Evolutionary conservation across 2,329 filamentous ascomycete genomes (phyloP).

Genomic region (Hypocreales sp.): DNA sequence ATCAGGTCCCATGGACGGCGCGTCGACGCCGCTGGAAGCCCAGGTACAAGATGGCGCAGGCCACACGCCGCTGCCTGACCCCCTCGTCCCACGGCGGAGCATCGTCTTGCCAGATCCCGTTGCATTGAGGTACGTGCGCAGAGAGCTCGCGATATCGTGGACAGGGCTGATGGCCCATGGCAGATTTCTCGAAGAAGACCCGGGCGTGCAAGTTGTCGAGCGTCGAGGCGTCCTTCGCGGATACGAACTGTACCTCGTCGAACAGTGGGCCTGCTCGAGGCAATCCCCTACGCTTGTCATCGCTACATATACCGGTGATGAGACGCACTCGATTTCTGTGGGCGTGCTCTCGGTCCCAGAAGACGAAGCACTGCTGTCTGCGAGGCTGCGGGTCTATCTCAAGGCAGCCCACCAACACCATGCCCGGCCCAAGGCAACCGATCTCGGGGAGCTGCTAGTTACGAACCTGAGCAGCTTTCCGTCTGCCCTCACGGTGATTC

Average conservation of each 20-base stretch:
- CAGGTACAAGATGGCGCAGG: slow-evolving; percentile 4
- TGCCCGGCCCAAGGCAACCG: slow-evolving; percentile 68
- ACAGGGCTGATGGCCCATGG: slow-evolving; percentile 2
- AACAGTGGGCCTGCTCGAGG: slow-evolving; percentile 94
- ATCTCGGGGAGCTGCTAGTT: slow-evolving; percentile 75
- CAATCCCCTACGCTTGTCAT: slow-evolving; percentile 83
- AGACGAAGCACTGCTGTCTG: slow-evolving; percentile 68
- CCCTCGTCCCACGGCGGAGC: slow-evolving; percentile 21
- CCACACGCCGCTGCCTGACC: slow-evolving; percentile 4
- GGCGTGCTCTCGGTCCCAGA: slow-evolving; percentile 69
- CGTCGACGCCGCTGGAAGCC: not conserved
- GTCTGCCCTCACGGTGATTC: slow-evolving; percentile 81
- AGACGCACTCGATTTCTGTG: slow-evolving; percentile 60
- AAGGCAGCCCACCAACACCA: slow-evolving; percentile 73
- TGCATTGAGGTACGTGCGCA: slow-evolving; percentile 31
- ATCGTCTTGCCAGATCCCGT: slow-evolving; percentile 44
- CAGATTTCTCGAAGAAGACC: slow-evolving; percentile 75
- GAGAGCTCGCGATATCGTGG: too few relatives aligned
- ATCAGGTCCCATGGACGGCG: slow-evolving; percentile 1
- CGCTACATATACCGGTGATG: slow-evolving; percentile 82
- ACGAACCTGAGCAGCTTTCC: slow-evolving; percentile 90
- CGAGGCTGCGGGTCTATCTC: slow-evolving; percentile 68
- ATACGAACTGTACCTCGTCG: slow-evolving; percentile 87
- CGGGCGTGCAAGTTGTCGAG: slow-evolving; percentile 58
- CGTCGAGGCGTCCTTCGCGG: slow-evolving; percentile 55